phyloP scores from a whole-genome alignment of 768 basidiomycete species.

The Lanmaoa pseudosensibilis region DNA sequence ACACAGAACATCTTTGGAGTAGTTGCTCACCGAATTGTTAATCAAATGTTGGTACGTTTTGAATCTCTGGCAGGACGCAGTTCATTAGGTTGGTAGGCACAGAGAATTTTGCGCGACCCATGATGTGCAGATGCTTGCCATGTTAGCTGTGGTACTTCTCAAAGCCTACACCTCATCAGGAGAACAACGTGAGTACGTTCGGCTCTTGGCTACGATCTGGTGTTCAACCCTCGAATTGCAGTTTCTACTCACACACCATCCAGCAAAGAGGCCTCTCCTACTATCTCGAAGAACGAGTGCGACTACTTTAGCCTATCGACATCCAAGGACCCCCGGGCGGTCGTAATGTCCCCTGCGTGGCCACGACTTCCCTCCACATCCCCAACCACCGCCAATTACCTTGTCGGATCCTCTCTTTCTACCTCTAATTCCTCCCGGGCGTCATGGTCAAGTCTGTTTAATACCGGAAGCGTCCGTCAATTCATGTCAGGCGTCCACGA shows the following conservation, averaged over 20 bases:
- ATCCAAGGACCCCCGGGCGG: conserved; percentile 39
- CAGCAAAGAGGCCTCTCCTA: conserved; percentile 18
- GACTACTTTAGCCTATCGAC: conserved; percentile 60
- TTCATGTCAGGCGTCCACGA: conserved; percentile 65
- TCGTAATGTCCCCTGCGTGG: conserved; percentile 51
- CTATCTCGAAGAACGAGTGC: conserved; percentile 30
- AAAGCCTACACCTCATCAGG: conserved; percentile 36
- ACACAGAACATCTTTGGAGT: conserved; percentile 27
- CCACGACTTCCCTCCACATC: conserved; percentile 48
- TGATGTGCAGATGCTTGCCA: conserved; percentile 81
- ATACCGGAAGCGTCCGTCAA: conserved; percentile 63
- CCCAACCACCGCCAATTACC: conserved; percentile 39
- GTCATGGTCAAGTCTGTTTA: conserved; percentile 81
- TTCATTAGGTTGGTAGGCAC: conserved; percentile 36
- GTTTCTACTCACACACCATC: conserved; percentile 15
- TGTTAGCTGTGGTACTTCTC: conserved; percentile 68
- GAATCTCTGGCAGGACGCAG: neutral
- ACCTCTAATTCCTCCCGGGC: conserved; percentile 67
- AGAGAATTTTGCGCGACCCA: conserved; percentile 45
- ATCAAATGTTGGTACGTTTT: conserved; percentile 46
- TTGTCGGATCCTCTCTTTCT: conserved; percentile 41
- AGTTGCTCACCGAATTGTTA: conserved; percentile 40
- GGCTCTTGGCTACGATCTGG: neutral
- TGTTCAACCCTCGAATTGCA: neutral
- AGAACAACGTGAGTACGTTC: conserved; percentile 16